These are phyloP conservation scores for Mariannaea elegans DNA, from an alignment of 2,329 filamentous ascomycete species.

Conservation along the genomic window DNA sequence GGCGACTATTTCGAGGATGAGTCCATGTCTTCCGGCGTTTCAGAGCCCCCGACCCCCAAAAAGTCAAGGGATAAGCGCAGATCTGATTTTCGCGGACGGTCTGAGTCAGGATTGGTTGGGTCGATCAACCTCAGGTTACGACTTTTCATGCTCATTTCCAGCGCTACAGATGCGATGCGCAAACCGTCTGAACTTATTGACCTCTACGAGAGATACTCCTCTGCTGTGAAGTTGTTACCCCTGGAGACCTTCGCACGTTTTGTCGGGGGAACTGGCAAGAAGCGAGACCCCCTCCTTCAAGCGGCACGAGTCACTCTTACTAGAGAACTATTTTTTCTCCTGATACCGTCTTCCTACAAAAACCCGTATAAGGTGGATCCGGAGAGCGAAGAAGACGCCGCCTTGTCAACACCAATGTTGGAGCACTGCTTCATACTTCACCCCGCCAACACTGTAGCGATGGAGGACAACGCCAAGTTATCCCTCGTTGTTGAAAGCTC, in stretches of 20 bases:
- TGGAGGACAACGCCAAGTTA: slow-evolving; percentile 77
- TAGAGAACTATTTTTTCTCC: slow-evolving; percentile 55
- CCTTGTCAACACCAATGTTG: slow-evolving; percentile 56
- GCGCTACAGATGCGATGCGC: slow-evolving; percentile 57
- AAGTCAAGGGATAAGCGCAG: slow-evolving; percentile 44
- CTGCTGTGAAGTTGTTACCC: slow-evolving; percentile 66
- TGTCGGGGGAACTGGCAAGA: slow-evolving; percentile 49
- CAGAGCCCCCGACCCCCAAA: slow-evolving; percentile 56
- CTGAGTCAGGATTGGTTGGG: slow-evolving; percentile 52
- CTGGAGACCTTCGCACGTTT: slow-evolving; percentile 66
- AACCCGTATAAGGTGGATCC: slow-evolving; percentile 52
- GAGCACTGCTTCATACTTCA: slow-evolving; percentile 71
- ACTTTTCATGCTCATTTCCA: slow-evolving; percentile 65
- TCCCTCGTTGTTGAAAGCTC: slow-evolving; percentile 74
- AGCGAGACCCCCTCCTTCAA: slow-evolving; percentile 45
- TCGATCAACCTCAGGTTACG: slow-evolving; percentile 70
- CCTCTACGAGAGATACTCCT: slow-evolving; percentile 67
- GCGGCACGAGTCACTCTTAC: slow-evolving; percentile 55
- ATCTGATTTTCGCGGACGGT: slow-evolving; percentile 30
- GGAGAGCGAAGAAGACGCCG: slow-evolving; percentile 47
- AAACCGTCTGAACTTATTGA: slow-evolving; percentile 54
- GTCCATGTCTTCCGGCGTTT: slow-evolving; percentile 56
- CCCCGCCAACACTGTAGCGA: slow-evolving; percentile 67
- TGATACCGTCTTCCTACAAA: slow-evolving; percentile 53
- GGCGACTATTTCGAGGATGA: slow-evolving; percentile 70